phyloP scores from a whole-genome alignment of 176 grass and related monocot species.

The Elaeis guineensis region DNA sequence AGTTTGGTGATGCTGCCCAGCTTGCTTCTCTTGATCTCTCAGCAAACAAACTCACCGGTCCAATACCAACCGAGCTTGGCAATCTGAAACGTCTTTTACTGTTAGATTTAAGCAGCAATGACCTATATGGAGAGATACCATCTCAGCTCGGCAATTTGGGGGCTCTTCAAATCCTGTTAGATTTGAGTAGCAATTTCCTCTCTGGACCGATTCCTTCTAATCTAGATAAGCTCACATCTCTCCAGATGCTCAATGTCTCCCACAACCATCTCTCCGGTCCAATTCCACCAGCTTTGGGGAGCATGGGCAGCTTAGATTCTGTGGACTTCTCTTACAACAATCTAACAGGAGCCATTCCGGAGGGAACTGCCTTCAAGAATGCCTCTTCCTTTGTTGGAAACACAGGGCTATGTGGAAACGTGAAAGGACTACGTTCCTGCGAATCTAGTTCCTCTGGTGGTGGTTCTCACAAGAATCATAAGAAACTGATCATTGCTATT shows the following conservation, averaged over 20 bases:
- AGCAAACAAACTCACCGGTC: conserved; percentile 35
- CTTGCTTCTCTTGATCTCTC: conserved; percentile 55
- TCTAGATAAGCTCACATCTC: conserved; percentile 33
- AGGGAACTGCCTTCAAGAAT: conserved; percentile 41
- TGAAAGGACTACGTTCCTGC: conserved; percentile 34
- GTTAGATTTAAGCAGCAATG: conserved; percentile 59
- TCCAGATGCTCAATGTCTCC: conserved; percentile 71
- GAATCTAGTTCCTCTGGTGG: not conserved
- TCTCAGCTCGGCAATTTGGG: conserved; percentile 53
- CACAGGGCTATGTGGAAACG: conserved; percentile 51
- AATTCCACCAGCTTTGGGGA: conserved; percentile 45
- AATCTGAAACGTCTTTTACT: conserved; percentile 28
- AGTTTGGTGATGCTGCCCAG: conserved; percentile 13
- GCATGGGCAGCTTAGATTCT: conserved; percentile 59
- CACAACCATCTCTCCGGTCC: conserved; percentile 51
- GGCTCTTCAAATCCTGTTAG: conserved; percentile 56
- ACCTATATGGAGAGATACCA: conserved; percentile 60
- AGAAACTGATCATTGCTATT: conserved; percentile 31
- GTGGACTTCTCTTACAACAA: conserved; percentile 91
- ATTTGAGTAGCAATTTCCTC: conserved; percentile 82
- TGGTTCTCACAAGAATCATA: conserved; percentile 21
- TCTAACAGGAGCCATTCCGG: conserved; percentile 55
- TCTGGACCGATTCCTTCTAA: conserved; percentile 50
- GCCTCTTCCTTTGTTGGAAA: conserved; percentile 53
- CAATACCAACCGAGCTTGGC: conserved; percentile 38